A percentile compares a stretch with the other conserved stretches of the same genome.
Conservation (phyloP, 768 basidiomycete genomes). For the Tubosaeta sp. region DNA sequence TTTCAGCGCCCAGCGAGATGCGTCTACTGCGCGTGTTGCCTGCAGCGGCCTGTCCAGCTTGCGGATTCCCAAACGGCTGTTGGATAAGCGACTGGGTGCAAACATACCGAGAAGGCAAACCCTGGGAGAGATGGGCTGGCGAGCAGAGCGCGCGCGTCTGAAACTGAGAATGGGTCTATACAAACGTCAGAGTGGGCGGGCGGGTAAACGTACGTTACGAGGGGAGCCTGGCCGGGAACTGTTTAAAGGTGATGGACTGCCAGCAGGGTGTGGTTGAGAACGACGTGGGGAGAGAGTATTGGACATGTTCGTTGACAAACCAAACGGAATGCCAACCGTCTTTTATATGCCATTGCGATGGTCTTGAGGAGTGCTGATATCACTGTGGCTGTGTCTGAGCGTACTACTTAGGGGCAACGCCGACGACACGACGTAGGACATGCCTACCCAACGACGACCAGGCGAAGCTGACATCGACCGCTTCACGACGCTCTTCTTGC, state of each 20-base stretch:
- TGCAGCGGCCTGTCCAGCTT: not conserved
- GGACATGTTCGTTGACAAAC: constrained; percentile 4
- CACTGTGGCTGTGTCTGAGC: no score
- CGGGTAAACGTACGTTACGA: constrained; percentile 8
- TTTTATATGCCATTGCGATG: constrained; percentile 18
- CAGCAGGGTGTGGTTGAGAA: constrained; percentile 1
- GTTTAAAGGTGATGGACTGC: constrained; percentile 9
- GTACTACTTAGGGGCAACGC: no score
- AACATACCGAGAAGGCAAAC: constrained; percentile 4
- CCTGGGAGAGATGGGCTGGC: constrained; percentile 1
- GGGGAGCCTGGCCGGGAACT: constrained; percentile 10
- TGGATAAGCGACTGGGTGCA: constrained; percentile 18
- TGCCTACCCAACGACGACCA: no score
- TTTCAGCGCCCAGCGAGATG: constrained; percentile 10
- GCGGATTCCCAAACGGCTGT: constrained; percentile 7
- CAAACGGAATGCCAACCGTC: constrained; percentile 5
- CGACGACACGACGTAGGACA: no score
- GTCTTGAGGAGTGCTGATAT: no score
- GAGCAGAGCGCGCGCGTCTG: constrained; percentile 5
- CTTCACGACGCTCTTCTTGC: constrained; percentile 42
- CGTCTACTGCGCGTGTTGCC: not conserved
- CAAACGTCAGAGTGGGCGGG: not conserved
- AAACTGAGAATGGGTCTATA: constrained; percentile 2
- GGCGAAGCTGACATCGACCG: constrained; percentile 23
- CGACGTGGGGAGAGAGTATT: constrained; percentile 17